These are phyloP conservation scores for Dissoconium aciculare DNA, from an alignment of 2,329 filamentous ascomycete genomes.

Conservation along the genomic window DNA sequence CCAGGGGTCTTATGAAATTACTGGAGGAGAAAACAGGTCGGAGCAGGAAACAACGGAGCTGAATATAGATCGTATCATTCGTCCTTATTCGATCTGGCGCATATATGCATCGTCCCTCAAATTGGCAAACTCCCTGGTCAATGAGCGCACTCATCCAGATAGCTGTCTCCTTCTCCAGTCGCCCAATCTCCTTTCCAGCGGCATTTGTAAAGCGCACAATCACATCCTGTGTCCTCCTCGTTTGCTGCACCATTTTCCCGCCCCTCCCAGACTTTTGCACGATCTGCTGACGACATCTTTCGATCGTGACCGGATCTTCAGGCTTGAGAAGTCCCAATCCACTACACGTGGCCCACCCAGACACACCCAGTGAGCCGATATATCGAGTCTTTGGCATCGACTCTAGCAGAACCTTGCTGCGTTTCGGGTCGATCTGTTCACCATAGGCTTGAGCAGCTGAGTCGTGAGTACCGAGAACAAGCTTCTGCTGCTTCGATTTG, in stretches of 20 bases:
- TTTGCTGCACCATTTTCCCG: conserved; percentile 32
- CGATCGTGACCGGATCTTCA: conserved; percentile 71
- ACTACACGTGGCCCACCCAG: conserved; percentile 81
- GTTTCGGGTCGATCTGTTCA: conserved; percentile 2
- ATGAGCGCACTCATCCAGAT: conserved; percentile 85
- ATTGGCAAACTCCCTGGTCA: conserved; percentile 75
- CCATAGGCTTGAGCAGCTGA: background rate
- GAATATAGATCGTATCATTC: conserved; percentile 88
- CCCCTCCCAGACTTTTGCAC: conserved; percentile 29
- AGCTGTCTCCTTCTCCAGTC: conserved; percentile 72
- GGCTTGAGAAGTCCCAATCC: conserved; percentile 61
- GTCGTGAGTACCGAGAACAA: conserved; percentile 3
- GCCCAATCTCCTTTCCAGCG: conserved; percentile 67
- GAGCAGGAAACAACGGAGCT: conserved; percentile 65
- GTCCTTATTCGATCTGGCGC: conserved; percentile 71
- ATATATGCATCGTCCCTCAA: conserved; percentile 79
- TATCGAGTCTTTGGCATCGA: conserved; percentile 51
- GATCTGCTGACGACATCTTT: conserved; percentile 62
- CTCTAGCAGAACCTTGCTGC: conserved; percentile 11
- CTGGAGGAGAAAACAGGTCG: conserved; percentile 55
- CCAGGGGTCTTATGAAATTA: conserved; percentile 46
- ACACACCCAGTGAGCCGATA: conserved; percentile 80
- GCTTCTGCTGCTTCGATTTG: conserved; percentile 6
- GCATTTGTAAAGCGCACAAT: conserved; percentile 80
- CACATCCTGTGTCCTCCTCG: conserved; percentile 60